These are phyloP conservation scores for Fraxinus sp. DNA, from an alignment of 305 asterid species.

Conservation along the genomic window DNA sequence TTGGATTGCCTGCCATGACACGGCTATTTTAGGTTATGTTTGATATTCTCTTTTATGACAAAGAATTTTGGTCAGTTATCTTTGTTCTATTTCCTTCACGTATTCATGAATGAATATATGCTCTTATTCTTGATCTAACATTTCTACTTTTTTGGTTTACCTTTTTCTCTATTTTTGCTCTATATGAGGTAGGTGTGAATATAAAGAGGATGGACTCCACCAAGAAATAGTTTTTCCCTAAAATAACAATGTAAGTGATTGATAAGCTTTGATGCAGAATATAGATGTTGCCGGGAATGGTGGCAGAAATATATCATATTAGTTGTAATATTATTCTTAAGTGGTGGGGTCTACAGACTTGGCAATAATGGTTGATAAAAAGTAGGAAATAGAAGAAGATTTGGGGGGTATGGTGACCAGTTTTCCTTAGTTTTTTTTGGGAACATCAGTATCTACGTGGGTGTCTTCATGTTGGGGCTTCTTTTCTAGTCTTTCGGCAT, in stretches of 20 bases:
- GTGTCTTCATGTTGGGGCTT: conserved; percentile 55
- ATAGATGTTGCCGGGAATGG: conserved; percentile 53
- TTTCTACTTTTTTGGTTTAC: conserved; percentile 13
- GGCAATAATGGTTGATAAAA: conserved; percentile 50
- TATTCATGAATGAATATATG: background rate
- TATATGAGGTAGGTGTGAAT: conserved; percentile 34
- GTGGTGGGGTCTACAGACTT: conserved; percentile 56
- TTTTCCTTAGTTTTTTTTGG: conserved; percentile 39
- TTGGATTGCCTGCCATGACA: conserved; percentile 42
- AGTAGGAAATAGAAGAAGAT: conserved; percentile 30
- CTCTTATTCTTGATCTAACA: conserved; percentile 27
- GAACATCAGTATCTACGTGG: conserved; percentile 53
- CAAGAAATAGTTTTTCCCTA: conserved; percentile 35
- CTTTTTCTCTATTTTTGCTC: conserved; percentile 22
- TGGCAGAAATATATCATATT: conserved; percentile 36
- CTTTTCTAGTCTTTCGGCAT: conserved; percentile 34
- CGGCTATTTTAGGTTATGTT: background rate
- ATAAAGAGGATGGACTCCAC: conserved; percentile 53
- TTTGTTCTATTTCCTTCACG: background rate
- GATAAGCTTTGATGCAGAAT: conserved; percentile 40
- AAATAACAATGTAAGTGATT: conserved; percentile 33
- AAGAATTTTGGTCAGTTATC: conserved; percentile 5
- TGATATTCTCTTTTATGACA: background rate
- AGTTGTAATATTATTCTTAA: conserved; percentile 36
- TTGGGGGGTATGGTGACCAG: conserved; percentile 43